Base-by-base conservation (phyloP, 805 yeast species). In the Ogataea wickerhamii region DNA sequence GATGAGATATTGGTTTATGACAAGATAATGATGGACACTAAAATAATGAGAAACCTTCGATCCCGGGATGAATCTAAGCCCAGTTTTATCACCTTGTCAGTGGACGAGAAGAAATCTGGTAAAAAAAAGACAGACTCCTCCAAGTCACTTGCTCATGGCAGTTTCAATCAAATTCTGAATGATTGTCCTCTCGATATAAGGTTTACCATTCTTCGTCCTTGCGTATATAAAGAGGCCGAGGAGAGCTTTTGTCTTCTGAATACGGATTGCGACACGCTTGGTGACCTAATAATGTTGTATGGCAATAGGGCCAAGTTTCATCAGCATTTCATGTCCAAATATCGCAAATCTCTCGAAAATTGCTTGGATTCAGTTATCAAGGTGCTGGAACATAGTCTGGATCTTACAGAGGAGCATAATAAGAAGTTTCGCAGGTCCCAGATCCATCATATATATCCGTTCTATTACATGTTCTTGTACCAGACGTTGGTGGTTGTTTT, bases 401-500 rank as follows among this genome's bases (percentile, higher is more conserved):
- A 55, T 19, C 61, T 73, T 27, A 53, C 65, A 5, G 55, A 58
- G 16, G 41, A 50, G 6, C 64, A 71, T 38, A 44, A 56, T 16
- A 53, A 55, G 57, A 35, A 65, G 56, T 53, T 58, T 53, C 39
- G 44, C 3, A 44, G 40, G 8, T 48, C 57, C 8, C 40, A 44
- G 17, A 55, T 73, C 64, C 61, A 58, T 63, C 46, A 56, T 47
- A 26, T 60, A 28, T 70, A 65, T 43, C 79, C 78, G 13, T 71
- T 71, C 40, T 64, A 71, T 36, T 71, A 70, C 46, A 64, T 74
- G 2, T 73, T 71, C 36, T 56, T 72, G 8, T 72, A 73, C 51
- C 79, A 74, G 48, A 75, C 78, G 2, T 59, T 74, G 35, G 70
- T 74, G 37, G 76, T 73, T 17, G 62, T 69, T 17, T 74, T 67